Evolutionary conservation across 768 basidiomycete species (phyloP).

Genomic region (Trichaptum fuscoviolaceum): DNA sequence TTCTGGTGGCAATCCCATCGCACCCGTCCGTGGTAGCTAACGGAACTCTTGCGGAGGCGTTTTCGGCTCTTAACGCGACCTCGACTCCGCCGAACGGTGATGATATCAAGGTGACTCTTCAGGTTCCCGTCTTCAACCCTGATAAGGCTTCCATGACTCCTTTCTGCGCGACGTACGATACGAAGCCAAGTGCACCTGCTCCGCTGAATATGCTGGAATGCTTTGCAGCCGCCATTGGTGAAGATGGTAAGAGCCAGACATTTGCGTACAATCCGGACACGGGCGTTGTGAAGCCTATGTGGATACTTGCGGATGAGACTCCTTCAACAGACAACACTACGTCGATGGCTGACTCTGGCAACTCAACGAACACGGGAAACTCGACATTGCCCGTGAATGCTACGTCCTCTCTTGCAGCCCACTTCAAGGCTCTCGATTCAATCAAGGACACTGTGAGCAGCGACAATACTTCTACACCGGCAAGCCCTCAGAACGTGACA

Average conservation of each 20-base stretch:
- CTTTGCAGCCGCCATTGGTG: slow-evolving; percentile 13
- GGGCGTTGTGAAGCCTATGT: slow-evolving; percentile 51
- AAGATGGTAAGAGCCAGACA: slow-evolving; percentile 39
- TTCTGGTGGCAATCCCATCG: slow-evolving; percentile 26
- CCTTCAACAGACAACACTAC: slow-evolving; percentile 17
- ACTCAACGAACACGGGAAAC: slow-evolving; percentile 6
- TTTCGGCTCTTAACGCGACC: background rate
- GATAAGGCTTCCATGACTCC: slow-evolving; percentile 28
- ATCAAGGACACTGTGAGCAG: background rate
- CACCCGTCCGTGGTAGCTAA: slow-evolving; percentile 10
- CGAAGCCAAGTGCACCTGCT: slow-evolving; percentile 40
- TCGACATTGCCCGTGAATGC: slow-evolving; percentile 10
- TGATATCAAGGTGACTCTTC: slow-evolving; percentile 35
- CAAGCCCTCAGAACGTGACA: slow-evolving; percentile 39
- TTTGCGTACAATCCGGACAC: slow-evolving; percentile 51
- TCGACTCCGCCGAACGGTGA: slow-evolving; percentile 12
- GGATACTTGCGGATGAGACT: slow-evolving; percentile 29
- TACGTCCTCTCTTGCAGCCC: slow-evolving; percentile 7
- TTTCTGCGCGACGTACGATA: slow-evolving; percentile 61
- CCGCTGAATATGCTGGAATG: slow-evolving; percentile 49
- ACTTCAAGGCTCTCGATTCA: background rate
- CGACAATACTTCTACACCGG: slow-evolving; percentile 15
- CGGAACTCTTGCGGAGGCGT: background rate
- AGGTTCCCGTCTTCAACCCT: slow-evolving; percentile 38
- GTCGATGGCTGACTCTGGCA: slow-evolving; percentile 8